Evolutionary conservation across 2,329 filamentous ascomycete genomes (phyloP), one percentile per base, ranked within the genome.

Genomic region (Chaetomium olivaceum): DNA sequence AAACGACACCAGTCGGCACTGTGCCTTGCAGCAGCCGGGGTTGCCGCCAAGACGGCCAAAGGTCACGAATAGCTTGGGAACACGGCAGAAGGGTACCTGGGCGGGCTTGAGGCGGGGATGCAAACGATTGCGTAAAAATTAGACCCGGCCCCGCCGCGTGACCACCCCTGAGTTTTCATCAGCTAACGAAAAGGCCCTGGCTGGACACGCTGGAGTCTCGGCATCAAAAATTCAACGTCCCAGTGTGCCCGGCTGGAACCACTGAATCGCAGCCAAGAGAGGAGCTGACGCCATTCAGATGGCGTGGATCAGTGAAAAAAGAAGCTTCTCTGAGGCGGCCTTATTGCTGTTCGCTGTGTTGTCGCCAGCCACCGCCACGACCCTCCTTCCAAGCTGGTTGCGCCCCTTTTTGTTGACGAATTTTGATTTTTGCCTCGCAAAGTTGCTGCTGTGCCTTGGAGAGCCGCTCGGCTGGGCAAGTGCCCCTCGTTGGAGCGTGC

Each of bases 61-160:
- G 51, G 66, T 71, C 70, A 62, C 63, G 25, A 46, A 57, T 46
- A 7, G 52, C 51, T 56, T 61, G 63, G 23, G 50, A 21, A 2
- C 11, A 16, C 63, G 27, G 58, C 62, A 16, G 65, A 66, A 66
- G 19, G 69, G 66, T 71, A 71, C 70, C 43, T 65, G 36, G 51
- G 36, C 39, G 25, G 66, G 27, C 27, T 6, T 3, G 27, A 29
- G 27, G 27, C 27, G 27, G 27, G 27, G 64, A 52, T 55, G 23
- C 63, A 70, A 68, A 62, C 68, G 52, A 70, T 73, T 65, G 67
- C 72, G 72, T 73, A 73, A 73, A 67, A 63, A 67, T 66, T 67
- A 62, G 59, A 48, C 66, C 51, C 21, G 56, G 29, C 58, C 39
- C 65, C 33, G 31, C 69, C 72, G 55, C 71, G 72, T 73, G 72